phyloP scores from a whole-genome alignment of 495 filamentous ascomycete species.

The Parathielavia hyrcaniae region DNA sequence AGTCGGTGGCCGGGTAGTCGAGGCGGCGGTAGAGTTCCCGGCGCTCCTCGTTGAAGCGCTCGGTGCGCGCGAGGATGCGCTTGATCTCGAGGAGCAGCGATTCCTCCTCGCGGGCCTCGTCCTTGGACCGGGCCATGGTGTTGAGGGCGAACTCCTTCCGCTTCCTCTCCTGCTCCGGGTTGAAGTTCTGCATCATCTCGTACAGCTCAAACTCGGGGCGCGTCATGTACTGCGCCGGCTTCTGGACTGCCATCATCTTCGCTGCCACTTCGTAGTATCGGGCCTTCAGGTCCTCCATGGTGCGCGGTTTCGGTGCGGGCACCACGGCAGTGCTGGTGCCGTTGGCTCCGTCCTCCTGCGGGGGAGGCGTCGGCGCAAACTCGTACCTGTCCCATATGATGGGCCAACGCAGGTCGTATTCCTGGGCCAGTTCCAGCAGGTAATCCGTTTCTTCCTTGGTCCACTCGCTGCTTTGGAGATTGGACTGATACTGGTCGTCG shows the following conservation, averaged over 20 bases:
- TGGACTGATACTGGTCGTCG: constrained; percentile 75
- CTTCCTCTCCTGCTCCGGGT: constrained; percentile 63
- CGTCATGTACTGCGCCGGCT: constrained; percentile 78
- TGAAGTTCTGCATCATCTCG: constrained; percentile 79
- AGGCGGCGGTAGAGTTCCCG: constrained; percentile 84
- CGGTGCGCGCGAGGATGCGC: constrained; percentile 75
- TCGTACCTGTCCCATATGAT: constrained; percentile 94
- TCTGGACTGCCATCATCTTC: constrained; percentile 76
- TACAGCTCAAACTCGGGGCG: constrained; percentile 70
- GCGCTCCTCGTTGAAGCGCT: constrained; percentile 77
- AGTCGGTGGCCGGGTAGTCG: constrained; percentile 65
- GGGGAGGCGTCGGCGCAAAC: constrained; percentile 47
- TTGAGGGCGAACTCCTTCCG: constrained; percentile 80
- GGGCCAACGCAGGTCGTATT: constrained; percentile 82
- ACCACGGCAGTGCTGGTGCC: constrained; percentile 44
- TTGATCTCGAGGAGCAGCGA: constrained; percentile 81
- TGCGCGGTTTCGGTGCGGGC: constrained; percentile 46
- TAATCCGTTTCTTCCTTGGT: constrained; percentile 90
- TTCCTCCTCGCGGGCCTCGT: constrained; percentile 88
- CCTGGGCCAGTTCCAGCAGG: constrained; percentile 61
- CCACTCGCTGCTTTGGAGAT: constrained; percentile 72
- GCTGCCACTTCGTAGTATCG: constrained; percentile 84
- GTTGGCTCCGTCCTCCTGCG: constrained; percentile 27
- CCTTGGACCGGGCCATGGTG: constrained; percentile 69
- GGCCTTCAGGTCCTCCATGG: constrained; percentile 84